Base-by-base conservation (phyloP, 139 green algal genomes). In the Micractinium conductrix region DNA sequence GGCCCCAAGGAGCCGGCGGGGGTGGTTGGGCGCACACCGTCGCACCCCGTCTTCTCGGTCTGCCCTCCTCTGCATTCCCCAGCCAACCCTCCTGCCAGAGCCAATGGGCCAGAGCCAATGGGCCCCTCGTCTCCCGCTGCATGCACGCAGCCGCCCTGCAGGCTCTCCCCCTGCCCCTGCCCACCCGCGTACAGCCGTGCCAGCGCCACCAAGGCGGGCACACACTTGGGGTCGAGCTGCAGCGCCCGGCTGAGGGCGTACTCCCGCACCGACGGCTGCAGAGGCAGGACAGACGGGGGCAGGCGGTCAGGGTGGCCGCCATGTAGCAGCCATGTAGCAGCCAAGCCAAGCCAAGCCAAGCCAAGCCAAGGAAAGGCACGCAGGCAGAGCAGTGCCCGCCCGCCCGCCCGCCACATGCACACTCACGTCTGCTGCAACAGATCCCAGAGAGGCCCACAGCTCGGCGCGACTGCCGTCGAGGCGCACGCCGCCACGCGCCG, bases 141-240 rank as follows among this genome's bases (percentile, higher is more conserved):
- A 62, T 62, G 53, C 8, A 58, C 48, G 26, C 53, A 30, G 53
- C 53, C 53, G 53, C 53, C 53, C 53, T 22, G 8, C 53, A 58
- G 12, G 10, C 53, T 4, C 53, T 30, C 19, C 53, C 19, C 10
- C 37, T 4, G 17, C 83, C 55, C 26, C 69, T 79, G 26, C 44
- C 37, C 40, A 55, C 85, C 87, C 16, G 62, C 80, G 83, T 96
- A 97, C 45, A 96, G 84, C 6, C 93, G 85, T 1, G 91, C 94
- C 68, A 97, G 89, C 22, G 85, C 92, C 45, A 93, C 88, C 94
- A 94, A 97, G 28, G 88, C 81, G 10, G 75, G 21, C 9, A 91
- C 91, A 4, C 58, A 60, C 72, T 91, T 89, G 5, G 92, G 88
- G 85, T 97, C 92, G 40, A 97, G 94, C 83, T 94, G 87, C 63